A percentile compares a stretch with the other conserved stretches of the same genome.
Conservation (phyloP, 345 rosid genomes). For the Arabis alpina region DNA sequence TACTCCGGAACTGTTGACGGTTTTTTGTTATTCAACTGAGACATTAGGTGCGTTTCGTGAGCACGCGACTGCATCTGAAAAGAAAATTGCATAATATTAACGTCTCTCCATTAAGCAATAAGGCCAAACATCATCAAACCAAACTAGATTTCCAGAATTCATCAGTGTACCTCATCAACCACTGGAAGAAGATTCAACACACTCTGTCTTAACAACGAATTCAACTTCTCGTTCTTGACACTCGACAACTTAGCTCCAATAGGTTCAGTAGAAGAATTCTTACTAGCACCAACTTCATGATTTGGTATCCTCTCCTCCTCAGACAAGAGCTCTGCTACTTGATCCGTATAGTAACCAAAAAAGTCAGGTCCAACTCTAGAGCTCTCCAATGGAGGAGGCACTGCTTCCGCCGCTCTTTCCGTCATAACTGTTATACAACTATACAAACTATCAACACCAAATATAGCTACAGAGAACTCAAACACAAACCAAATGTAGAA, state of each 20-base stretch:
- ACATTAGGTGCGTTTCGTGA: not conserved
- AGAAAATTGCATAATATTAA: conserved; percentile 1
- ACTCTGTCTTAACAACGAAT: conserved; percentile 37
- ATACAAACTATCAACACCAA: conserved; percentile 23
- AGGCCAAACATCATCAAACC: conserved; percentile 9
- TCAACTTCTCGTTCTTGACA: conserved; percentile 34
- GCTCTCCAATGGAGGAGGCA: conserved; percentile 22
- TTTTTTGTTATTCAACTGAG: conserved; percentile 26
- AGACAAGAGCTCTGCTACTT: conserved; percentile 34
- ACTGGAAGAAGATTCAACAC: conserved; percentile 21
- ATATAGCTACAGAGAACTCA: not conserved
- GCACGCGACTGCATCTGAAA: conserved; percentile 39
- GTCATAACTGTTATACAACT: conserved; percentile 23
- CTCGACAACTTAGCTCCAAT: conserved; percentile 38
- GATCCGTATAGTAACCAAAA: conserved; percentile 30
- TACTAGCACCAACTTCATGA: not conserved
- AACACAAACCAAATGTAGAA: not conserved
- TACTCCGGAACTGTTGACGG: not conserved
- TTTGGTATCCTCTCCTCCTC: conserved; percentile 28
- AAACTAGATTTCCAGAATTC: not conserved
- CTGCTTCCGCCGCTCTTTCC: conserved; percentile 29
- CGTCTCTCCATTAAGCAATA: not conserved
- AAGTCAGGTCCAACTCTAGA: conserved; percentile 13
- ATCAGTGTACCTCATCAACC: conserved; percentile 35
- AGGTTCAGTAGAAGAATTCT: conserved; percentile 20